Conservation (phyloP, 257 asterid genomes). For the Cinchona pubescens region DNA sequence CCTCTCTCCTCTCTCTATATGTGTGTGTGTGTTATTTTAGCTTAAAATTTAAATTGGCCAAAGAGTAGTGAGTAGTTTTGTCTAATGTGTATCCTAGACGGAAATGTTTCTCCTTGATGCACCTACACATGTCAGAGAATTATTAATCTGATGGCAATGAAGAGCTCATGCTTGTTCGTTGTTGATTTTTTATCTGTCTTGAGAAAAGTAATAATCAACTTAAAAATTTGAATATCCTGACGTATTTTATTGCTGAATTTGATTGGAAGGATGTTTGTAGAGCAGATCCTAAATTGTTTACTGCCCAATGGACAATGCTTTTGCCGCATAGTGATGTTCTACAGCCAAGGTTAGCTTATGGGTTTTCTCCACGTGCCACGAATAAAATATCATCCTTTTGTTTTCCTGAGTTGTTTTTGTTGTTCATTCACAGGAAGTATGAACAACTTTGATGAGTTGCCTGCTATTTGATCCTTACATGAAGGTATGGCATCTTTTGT, state of each 20-base stretch:
- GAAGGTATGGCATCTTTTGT: slow-evolving; percentile 49
- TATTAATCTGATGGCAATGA: background rate
- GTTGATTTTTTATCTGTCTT: background rate
- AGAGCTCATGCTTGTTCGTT: background rate
- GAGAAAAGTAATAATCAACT: background rate
- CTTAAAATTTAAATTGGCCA: too few relatives aligned
- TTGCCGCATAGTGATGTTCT: slow-evolving; percentile 83
- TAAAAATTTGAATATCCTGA: background rate
- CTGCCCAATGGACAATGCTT: slow-evolving; percentile 84
- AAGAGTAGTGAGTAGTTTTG: too few relatives aligned
- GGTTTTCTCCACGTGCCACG: slow-evolving; percentile 5
- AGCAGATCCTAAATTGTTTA: slow-evolving; percentile 83
- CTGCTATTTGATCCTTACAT: slow-evolving; percentile 75
- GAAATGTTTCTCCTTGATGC: background rate
- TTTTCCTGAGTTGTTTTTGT: slow-evolving; percentile 6
- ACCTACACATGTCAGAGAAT: background rate
- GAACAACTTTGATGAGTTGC: slow-evolving; percentile 86
- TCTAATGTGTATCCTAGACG: background rate
- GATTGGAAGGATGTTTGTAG: slow-evolving; percentile 78
- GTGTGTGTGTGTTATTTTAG: too few relatives aligned
- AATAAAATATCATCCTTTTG: slow-evolving; percentile 9
- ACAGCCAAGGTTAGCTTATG: slow-evolving; percentile 58
- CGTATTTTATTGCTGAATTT: slow-evolving; percentile 28
- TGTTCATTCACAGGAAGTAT: slow-evolving; percentile 57
- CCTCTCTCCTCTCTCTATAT: too few relatives aligned